Evolutionary conservation across 345 rosid species (phyloP).

Genomic region (Cardamine chenopodiifolia): DNA sequence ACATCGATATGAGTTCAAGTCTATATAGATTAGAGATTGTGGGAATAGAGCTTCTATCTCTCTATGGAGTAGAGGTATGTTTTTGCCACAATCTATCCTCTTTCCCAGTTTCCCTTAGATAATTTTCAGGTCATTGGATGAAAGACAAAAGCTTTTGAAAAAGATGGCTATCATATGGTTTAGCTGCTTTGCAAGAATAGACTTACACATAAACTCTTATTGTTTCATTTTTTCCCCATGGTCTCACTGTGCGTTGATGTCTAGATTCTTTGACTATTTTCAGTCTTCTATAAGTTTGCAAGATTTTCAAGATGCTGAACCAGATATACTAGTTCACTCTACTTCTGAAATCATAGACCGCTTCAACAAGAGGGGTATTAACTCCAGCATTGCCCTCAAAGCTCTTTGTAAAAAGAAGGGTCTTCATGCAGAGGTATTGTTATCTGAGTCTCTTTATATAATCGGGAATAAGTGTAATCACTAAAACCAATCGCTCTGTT

Average conservation of each 20-base stretch:
- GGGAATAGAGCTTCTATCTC: constrained; percentile 80
- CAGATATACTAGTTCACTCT: constrained; percentile 75
- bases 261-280: constrained; percentile 39
- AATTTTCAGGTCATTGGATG: neutral
- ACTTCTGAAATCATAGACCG: constrained; percentile 67
- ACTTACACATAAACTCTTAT: neutral
- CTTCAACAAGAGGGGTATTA: constrained; percentile 63
- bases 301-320: constrained; percentile 93
- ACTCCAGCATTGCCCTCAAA: constrained; percentile 67
- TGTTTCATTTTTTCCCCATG: neutral
- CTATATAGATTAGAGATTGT: constrained; percentile 76
- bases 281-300: constrained; percentile 69
- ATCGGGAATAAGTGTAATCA: neutral
- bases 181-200: neutral
- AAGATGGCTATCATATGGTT: neutral
- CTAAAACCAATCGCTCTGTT: neutral
- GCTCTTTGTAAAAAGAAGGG: constrained; percentile 94
- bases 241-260: constrained; percentile 30
- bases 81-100: constrained; percentile 26
- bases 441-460: constrained; percentile 6
- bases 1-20: constrained; percentile 49
- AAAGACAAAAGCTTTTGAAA: neutral
- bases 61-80: constrained; percentile 79
- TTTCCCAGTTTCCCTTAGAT: neutral
- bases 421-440: constrained; percentile 67